Base-by-base conservation (phyloP, 208 protist species). In the Leishmania turanica region DNA sequence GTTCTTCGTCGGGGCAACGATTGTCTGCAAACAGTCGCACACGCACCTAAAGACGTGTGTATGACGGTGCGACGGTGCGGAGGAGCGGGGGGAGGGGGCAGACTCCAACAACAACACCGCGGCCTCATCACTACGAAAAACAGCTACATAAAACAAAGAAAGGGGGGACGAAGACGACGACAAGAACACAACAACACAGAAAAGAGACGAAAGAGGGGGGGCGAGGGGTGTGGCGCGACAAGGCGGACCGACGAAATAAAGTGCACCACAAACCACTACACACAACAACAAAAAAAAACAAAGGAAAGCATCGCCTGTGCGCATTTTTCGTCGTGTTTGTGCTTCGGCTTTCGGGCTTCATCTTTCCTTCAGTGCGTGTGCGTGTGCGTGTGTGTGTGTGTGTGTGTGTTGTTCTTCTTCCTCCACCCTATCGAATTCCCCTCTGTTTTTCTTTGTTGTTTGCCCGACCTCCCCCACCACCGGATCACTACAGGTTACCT, bases 161-260 rank as follows among this genome's bases (percentile, higher is more conserved):
- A 37, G 60, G 9, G n/a, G 60, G 31, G 5, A 17, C n/a, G n/a
- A n/a, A 66, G 27, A 34, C 9, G 69, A 13, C 72, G 19, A 51
- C 21, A 7, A 21, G 62, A 68, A 79, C 72, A 79, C 77, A 79
- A 66, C 49, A 77, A 62, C 47, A 60, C 2, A 84, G 40, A 42
- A n/a, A 24, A 7, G 42, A 34, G 42, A 27, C 24, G 21, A 5
- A 24, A 17, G 17, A 5, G 17, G 51, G 17, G 34, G 51, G 17
- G n/a, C n/a, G n/a, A 21, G 31, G 8, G 58, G 11, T 27, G 15
- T 64, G 58, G 27, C 19, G n/a, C 27, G 27, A 8, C n/a, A 34
- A 66, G 31, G 60, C 11, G 27, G 11, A 17, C 9, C 11, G 58
- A 72, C 6, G 45, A 31, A 51, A 11, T 27, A 31, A 72, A 31